Base-by-base conservation (phyloP, 2,329 filamentous ascomycete genomes). In the Fusarium ramigenum region DNA sequence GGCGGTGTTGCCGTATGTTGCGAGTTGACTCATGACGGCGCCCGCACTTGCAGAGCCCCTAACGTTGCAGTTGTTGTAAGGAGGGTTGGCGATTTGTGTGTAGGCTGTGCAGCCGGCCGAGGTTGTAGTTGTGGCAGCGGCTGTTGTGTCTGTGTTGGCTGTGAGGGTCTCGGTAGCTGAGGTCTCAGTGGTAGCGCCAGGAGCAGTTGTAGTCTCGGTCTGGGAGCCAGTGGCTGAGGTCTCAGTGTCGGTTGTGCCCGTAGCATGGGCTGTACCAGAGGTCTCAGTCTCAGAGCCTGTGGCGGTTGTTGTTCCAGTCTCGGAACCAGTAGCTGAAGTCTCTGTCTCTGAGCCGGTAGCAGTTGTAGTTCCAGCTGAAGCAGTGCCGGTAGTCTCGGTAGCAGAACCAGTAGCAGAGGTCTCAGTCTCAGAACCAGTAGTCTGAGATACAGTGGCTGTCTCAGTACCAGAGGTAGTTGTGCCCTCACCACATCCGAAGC, bases 401-500 rank as follows among this genome's bases (percentile, higher is more conserved):
- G n/a, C 30, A 30, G 30, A 30, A 30, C 30, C 30, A 30, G 30
- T 30, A 30, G 30, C 10, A 3, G 30, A 30, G 32, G 11, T 32
- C 32, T 32, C 32, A 32, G 32, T 32, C 32, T 32, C 67, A 7
- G 40, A 36, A 19, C 37, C 39, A 15, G 57, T 46, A 9, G 52
- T 61, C 23, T 70, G 46, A 1, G 37, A 19, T 25, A 34, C 52
- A 2, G 59, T 43, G 4, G 44, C 32, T 23, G 66, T 70, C 44
- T 70, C 66, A 9, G 43, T 63, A 4, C 60, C 67, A 52, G 61
- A 56, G 15, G 69, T 63, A 34, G 63, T 64, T 30, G 23, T 58
- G 12, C 56, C 68, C 23, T 70, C 66, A 30, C 66, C 69, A 30
- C 69, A 72, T n/a, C 63, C 60, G n/a, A 72, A 72, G 69, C 69